Base-by-base conservation (phyloP, 1,139 yeast species). In the Hanseniaspora uvarum region DNA sequence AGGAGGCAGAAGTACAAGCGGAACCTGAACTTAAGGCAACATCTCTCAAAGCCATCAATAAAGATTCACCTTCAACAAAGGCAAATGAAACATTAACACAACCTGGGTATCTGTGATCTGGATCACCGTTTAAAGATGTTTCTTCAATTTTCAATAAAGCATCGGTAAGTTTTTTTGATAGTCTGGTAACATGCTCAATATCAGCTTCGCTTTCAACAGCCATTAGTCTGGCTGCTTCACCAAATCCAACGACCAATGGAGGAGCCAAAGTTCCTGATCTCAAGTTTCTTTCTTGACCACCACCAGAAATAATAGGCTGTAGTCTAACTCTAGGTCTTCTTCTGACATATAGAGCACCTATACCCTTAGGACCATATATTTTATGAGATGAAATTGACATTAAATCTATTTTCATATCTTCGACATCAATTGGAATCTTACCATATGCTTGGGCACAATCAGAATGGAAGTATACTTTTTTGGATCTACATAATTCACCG, bases 381-480 rank as follows among this genome's bases (percentile, higher is more conserved):
- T 92, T 92, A 72, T 92, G 99, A 4, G 95, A 89, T 0, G 96
- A 86, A 58, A 92, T 85, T 21, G 96, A 87, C 81, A 94, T 75
- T 60, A 89, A 72, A 70, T 92, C 99, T 63, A 92, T 86, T 67
- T 92, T 88, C 83, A 83, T 80, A 62, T 83, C 86, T 72, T 94
- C 88, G 58, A 92, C 99, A 65, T 92, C 96, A 56, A 92, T 72
- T 52, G 88, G 87, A 55, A 94, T 79, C 70, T 94, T 94, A 59
- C 99, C 99, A 65, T 80, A 86, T 4, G 96, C 98, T 71, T 92
- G 99, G 19, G 99, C 98, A 56, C 86, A 95, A 68, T 92, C 99
- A n/a, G 97, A 83, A 70, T 92, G 99, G 82, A 94, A 92, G 65
- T 88, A 92, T 40, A 92, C 83, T 73, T 94, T 92, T 66, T 86